These are phyloP conservation scores for Prunus yedoensis DNA, from an alignment of 331 rosid species.

Conservation along the genomic window DNA sequence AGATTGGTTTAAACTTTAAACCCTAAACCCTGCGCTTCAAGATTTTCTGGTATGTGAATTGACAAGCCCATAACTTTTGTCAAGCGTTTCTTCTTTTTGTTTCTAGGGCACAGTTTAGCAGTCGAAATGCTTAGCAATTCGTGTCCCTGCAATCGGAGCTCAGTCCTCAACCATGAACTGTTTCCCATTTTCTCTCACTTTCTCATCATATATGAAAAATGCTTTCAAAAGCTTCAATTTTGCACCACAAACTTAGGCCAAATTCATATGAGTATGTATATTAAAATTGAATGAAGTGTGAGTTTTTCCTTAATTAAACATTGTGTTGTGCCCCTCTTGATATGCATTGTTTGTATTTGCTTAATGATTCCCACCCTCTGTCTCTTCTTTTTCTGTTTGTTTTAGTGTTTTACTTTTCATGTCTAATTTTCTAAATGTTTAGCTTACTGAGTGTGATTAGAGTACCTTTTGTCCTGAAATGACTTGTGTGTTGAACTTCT, in stretches of 20 bases:
- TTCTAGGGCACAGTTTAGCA: not conserved
- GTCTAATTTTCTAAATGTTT: too few relatives aligned
- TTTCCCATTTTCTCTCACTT: not conserved
- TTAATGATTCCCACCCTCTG: too few relatives aligned
- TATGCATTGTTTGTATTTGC: too few relatives aligned
- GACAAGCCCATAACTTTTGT: not conserved
- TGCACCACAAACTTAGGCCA: too few relatives aligned
- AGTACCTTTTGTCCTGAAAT: not conserved
- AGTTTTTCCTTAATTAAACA: too few relatives aligned
- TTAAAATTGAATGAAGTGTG: too few relatives aligned
- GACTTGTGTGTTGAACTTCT: not conserved
- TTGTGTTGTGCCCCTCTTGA: too few relatives aligned
- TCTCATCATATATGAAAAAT: not conserved
- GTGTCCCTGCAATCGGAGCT: not conserved
- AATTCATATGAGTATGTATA: too few relatives aligned
- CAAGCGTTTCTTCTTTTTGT: not conserved
- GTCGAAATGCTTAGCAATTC: not conserved
- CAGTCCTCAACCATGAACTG: not conserved
- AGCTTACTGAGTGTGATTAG: not conserved
- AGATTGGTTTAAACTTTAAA: slow-evolving; percentile 1
- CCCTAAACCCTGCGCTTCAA: slow-evolving; percentile 15
- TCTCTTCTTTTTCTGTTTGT: too few relatives aligned
- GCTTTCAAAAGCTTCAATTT: not conserved
- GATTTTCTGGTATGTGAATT: not conserved
- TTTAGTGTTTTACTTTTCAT: too few relatives aligned